phyloP scores from a whole-genome alignment of 495 filamentous ascomycete genomes.

The Parmelia sp. region DNA sequence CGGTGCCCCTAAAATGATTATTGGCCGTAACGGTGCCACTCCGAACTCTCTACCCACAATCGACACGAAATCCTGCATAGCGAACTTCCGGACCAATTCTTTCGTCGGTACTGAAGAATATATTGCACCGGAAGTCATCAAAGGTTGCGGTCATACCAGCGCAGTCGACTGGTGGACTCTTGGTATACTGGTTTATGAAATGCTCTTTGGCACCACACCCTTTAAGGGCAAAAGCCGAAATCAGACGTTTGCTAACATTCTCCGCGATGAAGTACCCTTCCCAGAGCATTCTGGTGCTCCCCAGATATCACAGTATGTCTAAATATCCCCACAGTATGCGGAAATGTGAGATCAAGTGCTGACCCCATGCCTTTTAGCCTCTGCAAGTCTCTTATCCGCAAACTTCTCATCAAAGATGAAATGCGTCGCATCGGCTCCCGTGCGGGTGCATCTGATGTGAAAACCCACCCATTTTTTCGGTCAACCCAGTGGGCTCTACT shows the following conservation, averaged over 20 bases:
- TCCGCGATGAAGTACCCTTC: conserved; percentile 90
- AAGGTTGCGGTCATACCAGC: conserved; percentile 95
- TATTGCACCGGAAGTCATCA: conserved; percentile 97
- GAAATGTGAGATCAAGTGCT: not conserved
- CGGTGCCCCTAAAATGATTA: conserved; percentile 94
- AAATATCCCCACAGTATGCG: conserved; percentile 20
- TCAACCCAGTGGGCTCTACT: conserved; percentile 94
- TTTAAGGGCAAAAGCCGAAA: conserved; percentile 99
- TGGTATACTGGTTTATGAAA: conserved; percentile 94
- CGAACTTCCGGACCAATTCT: conserved; percentile 96
- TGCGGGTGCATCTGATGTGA: conserved; percentile 94
- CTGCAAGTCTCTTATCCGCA: conserved; percentile 94
- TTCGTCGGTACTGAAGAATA: conserved; percentile 99
- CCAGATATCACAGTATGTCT: conserved; percentile 79
- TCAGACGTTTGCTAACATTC: conserved; percentile 94
- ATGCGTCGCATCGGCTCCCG: conserved; percentile 89
- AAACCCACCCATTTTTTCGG: conserved; percentile 92
- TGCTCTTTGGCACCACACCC: conserved; percentile 97
- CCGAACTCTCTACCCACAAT: conserved; percentile 82
- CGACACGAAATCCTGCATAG: conserved; percentile 97
- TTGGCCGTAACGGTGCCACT: conserved; percentile 75
- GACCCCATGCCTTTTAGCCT: conserved; percentile 46
- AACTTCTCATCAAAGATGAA: conserved; percentile 96
- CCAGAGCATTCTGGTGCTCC: conserved; percentile 80
- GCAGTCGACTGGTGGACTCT: conserved; percentile 99